Percentiles rank a stretch among this genome's conserved stretches.
Evolutionary conservation across 495 filamentous ascomycete species (phyloP).

Genomic region (Penicillium roqueforti): DNA sequence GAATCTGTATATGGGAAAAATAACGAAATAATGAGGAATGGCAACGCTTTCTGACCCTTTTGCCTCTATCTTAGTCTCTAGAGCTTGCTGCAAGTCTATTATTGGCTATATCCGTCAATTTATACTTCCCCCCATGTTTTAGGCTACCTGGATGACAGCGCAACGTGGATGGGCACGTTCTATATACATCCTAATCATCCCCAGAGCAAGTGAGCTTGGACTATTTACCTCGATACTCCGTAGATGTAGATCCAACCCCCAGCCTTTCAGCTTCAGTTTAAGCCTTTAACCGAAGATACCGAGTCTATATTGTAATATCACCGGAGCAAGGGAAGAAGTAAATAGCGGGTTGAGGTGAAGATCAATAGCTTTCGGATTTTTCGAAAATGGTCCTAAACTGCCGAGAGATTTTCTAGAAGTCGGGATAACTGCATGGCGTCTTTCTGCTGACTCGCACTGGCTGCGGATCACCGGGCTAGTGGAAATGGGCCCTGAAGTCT

Average conservation of each 20-base stretch:
- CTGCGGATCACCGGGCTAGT: neutral
- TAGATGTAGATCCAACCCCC: neutral
- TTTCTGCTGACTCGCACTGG: neutral
- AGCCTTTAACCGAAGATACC: neutral
- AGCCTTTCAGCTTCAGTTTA: constrained; percentile 1
- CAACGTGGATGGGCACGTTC: neutral
- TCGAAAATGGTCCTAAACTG: too few species aligned
- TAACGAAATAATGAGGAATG: constrained; percentile 15
- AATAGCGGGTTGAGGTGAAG: neutral
- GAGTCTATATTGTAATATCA: neutral
- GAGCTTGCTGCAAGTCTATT: neutral
- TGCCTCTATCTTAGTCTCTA: neutral
- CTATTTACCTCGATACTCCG: neutral
- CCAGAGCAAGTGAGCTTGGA: neutral
- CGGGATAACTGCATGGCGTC: constrained; percentile 14
- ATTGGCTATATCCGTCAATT: neutral
- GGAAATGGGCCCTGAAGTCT: constrained; percentile 3
- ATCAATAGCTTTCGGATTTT: neutral
- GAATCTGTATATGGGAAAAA: constrained; percentile 14
- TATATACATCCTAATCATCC: neutral
- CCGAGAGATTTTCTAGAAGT: constrained; percentile 2
- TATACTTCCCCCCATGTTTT: neutral
- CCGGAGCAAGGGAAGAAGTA: constrained; percentile 3
- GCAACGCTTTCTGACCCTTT: neutral
- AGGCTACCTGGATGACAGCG: neutral